These are phyloP conservation scores for Cichorium intybus DNA, from an alignment of 140 eudicot genomes.

Conservation along the genomic window DNA sequence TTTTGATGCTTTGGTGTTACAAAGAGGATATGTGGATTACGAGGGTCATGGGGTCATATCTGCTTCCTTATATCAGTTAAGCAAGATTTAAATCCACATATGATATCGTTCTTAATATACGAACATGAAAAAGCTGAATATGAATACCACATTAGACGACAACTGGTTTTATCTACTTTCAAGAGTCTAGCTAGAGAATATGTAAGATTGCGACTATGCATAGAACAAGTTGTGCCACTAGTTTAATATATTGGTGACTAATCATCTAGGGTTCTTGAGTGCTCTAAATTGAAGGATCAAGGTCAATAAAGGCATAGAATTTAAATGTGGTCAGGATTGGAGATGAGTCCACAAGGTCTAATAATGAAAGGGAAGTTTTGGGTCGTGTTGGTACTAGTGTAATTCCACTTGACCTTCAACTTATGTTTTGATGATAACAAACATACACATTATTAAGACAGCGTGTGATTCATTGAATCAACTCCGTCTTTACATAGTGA, in stretches of 20 bases:
- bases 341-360: background rate
- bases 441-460: too few species aligned
- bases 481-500: background rate
- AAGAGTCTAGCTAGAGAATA: background rate
- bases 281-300: constrained; percentile 27
- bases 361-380: constrained; percentile 13
- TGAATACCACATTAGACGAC: background rate
- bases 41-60: too few species aligned
- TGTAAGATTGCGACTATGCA: constrained; percentile 12
- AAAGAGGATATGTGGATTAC: background rate
- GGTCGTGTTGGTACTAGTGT: constrained; percentile 4
- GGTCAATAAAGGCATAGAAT: constrained; percentile 19
- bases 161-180: constrained; percentile 1
- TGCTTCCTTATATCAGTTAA: too few species aligned
- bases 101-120: background rate
- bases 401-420: background rate
- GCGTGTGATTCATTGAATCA: background rate
- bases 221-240: constrained; percentile 37
- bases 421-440: background rate
- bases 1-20: background rate
- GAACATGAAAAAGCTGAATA: background rate
- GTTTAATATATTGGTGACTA: constrained; percentile 20
- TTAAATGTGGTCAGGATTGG: constrained; percentile 20
- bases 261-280: constrained; percentile 21
- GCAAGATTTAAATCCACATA: too few species aligned